phyloP scores from a whole-genome alignment of 805 yeast genomes.

The Kregervanrija delftensis region DNA sequence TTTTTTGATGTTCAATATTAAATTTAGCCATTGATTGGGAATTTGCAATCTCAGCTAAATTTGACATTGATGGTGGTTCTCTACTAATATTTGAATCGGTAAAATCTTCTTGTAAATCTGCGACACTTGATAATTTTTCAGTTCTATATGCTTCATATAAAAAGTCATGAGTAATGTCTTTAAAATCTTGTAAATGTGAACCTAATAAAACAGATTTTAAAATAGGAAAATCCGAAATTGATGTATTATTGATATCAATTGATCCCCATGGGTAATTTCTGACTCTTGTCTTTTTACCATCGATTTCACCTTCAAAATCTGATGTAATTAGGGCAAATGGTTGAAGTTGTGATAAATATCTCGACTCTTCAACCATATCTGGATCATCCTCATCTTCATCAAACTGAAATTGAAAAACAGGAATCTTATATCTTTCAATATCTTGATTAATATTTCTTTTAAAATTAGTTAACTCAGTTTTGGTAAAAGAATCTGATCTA shows the following conservation, averaged over 20 bases:
- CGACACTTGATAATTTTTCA: slow-evolving; percentile 51
- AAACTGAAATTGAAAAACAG: slow-evolving; percentile 64
- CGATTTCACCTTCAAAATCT: slow-evolving; percentile 45
- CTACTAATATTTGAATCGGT: slow-evolving; percentile 8
- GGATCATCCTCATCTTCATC: slow-evolving; percentile 69
- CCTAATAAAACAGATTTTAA: slow-evolving; percentile 52
- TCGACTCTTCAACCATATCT: slow-evolving; percentile 65
- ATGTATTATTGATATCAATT: slow-evolving; percentile 47
- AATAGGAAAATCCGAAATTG: slow-evolving; percentile 45
- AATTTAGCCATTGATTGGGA: slow-evolving; percentile 26
- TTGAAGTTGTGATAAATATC: slow-evolving; percentile 52
- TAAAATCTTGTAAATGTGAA: slow-evolving; percentile 55
- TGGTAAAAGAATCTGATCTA: slow-evolving; percentile 67
- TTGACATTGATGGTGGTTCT: slow-evolving; percentile 53
- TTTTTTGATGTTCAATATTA: slow-evolving; percentile 10
- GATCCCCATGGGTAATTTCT: slow-evolving; percentile 77
- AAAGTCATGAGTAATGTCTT: slow-evolving; percentile 60
- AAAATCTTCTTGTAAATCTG: slow-evolving; percentile 33
- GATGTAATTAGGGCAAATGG: slow-evolving; percentile 72
- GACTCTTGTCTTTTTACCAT: slow-evolving; percentile 47
- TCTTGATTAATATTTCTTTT: slow-evolving; percentile 56
- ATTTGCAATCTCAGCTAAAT: slow-evolving; percentile 46
- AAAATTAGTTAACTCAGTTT: slow-evolving; percentile 48
- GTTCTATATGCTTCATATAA: slow-evolving; percentile 59
- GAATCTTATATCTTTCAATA: slow-evolving; percentile 62